A percentile compares a stretch with the other conserved stretches of the same genome.
phyloP scores from a whole-genome alignment of 2,329 filamentous ascomycete genomes.

The Coniochaeta ligniaria region DNA sequence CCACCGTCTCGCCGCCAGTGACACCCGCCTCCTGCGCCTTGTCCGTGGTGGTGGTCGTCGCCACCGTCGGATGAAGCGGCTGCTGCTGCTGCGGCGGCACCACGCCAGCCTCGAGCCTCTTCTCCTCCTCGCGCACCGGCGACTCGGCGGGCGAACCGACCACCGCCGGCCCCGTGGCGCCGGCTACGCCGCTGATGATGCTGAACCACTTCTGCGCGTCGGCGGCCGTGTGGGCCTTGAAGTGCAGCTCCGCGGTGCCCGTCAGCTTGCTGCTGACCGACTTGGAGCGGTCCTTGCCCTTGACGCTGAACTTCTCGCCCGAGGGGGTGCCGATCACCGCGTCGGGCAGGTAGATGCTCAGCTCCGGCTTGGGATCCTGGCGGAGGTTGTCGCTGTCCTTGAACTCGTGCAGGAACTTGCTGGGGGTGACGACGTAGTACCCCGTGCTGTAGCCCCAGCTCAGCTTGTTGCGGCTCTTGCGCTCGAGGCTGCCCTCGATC shows the following conservation, averaged over 20 bases:
- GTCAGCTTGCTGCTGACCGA: constrained; percentile 75
- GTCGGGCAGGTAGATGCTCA: constrained; percentile 88
- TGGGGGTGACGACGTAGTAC: constrained; percentile 86
- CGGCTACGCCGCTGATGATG: constrained; percentile 57
- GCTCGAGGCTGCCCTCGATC: constrained; percentile 82
- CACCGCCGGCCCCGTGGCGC: constrained; percentile 33
- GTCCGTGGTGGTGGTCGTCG: constrained; percentile 10
- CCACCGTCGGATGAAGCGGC: constrained; percentile 8
- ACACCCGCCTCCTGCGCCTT: constrained; percentile 32
- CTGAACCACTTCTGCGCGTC: constrained; percentile 85
- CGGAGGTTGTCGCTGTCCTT: constrained; percentile 75
- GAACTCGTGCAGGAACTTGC: constrained; percentile 91
- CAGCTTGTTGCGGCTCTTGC: constrained; percentile 82
- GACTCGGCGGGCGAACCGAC: constrained; percentile 22
- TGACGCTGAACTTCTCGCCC: constrained; percentile 85
- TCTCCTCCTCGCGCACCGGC: constrained; percentile 15
- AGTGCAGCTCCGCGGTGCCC: constrained; percentile 71
- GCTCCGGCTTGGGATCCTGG: constrained; percentile 72
- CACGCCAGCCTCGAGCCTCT: constrained; percentile 13
- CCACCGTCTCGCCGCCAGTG: constrained; percentile 7
- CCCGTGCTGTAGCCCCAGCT: constrained; percentile 67
- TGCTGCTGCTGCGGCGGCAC: constrained; percentile 8
- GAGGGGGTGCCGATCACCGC: constrained; percentile 66
- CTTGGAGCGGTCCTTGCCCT: constrained; percentile 86
- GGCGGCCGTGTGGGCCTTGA: constrained; percentile 76